phyloP scores from a whole-genome alignment of 2,329 filamentous ascomycete genomes.

The Neopestalotiopsis sp. region DNA sequence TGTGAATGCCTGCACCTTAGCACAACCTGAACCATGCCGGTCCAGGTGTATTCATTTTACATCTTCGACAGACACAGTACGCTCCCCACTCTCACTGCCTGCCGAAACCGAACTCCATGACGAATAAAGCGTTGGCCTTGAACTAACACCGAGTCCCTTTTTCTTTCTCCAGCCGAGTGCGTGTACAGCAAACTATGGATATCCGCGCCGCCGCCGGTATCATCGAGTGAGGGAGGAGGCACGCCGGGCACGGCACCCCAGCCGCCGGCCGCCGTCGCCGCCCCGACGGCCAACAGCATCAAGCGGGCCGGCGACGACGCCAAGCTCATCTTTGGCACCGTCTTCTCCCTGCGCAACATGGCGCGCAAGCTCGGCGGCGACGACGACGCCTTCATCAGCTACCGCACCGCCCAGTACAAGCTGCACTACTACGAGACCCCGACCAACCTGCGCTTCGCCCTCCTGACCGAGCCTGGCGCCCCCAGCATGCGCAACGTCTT shows the following conservation, averaged over 20 bases:
- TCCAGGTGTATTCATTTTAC: conserved; percentile 88
- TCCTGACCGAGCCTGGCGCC: conserved; percentile 90
- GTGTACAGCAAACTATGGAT: conserved; percentile 93
- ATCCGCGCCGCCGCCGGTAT: conserved; percentile 46
- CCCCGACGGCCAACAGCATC: conserved; percentile 27
- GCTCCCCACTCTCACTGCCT: conserved; percentile 39
- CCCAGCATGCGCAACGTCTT: conserved; percentile 92
- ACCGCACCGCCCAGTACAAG: conserved; percentile 93
- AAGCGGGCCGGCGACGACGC: conserved; percentile 74
- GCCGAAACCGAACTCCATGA: neutral
- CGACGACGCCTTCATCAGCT: conserved; percentile 94
- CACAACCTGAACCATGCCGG: conserved; percentile 66
- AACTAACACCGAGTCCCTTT: conserved; percentile 15
- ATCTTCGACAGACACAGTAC: conserved; percentile 98
- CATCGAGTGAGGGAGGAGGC: conserved; percentile 35
- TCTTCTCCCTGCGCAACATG: conserved; percentile 97
- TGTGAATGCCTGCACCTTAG: conserved; percentile 18
- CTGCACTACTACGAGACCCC: conserved; percentile 99
- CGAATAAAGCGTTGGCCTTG: conserved; percentile 15
- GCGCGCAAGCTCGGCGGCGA: conserved; percentile 91
- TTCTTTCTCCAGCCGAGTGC: conserved; percentile 76
- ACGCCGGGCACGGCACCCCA: neutral
- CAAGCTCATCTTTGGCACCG: conserved; percentile 95
- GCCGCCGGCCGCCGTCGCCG: conserved; percentile 17
- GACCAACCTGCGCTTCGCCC: conserved; percentile 92